Conservation (phyloP, 1,284 basidiomycete genomes). For the Irpex sp. region DNA sequence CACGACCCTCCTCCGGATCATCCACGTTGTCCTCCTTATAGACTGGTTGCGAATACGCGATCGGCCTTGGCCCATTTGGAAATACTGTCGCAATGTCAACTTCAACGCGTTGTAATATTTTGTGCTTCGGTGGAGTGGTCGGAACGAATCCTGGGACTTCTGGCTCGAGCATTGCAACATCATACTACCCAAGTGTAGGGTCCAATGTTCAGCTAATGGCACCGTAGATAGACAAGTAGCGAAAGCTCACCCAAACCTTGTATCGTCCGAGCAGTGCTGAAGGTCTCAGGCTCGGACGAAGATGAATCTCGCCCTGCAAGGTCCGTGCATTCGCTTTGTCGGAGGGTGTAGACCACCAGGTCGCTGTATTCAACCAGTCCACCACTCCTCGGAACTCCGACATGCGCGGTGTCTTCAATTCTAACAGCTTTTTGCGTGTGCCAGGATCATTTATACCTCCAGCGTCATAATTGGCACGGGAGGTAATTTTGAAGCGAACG, state of each 20-base stretch:
- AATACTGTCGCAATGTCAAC: slow-evolving; percentile 5
- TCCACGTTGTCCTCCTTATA: background rate
- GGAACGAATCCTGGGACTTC: background rate
- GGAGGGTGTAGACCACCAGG: slow-evolving; percentile 4
- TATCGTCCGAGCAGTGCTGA: slow-evolving; percentile 4
- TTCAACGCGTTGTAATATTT: background rate
- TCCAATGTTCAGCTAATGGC: background rate
- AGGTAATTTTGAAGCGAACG: slow-evolving; percentile 1
- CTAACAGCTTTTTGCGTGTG: background rate
- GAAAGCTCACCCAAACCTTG: background rate
- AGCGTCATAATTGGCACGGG: slow-evolving; percentile 2
- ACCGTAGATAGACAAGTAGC: too few species aligned
- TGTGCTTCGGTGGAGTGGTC: background rate
- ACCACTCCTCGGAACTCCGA: background rate
- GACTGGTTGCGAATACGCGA: slow-evolving; percentile 4
- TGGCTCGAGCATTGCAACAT: background rate
- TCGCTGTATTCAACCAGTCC: slow-evolving; percentile 2
- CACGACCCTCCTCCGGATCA: background rate
- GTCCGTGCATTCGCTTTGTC: background rate
- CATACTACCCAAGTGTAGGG: background rate
- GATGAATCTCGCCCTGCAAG: slow-evolving; percentile 4
- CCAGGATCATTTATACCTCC: background rate
- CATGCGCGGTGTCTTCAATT: background rate
- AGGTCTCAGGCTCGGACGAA: background rate
- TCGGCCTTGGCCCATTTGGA: slow-evolving; percentile 3